These are phyloP conservation scores for Chytriomyces hyalinus DNA, from an alignment of 192 early-diverging fungal genomes.

Conservation along the genomic window DNA sequence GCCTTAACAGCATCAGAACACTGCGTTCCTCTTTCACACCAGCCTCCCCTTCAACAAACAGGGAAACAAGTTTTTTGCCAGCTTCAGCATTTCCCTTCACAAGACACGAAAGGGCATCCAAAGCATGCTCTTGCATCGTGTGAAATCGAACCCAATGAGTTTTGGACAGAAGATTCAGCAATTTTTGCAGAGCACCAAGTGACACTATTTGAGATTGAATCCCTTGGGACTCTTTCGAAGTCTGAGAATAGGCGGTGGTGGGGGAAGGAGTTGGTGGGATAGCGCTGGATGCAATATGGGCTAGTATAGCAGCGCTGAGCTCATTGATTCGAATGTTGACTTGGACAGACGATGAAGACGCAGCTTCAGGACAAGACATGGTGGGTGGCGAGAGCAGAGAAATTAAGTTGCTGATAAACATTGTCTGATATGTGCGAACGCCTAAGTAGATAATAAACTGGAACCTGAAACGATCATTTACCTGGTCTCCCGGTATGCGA, in stretches of 20 bases:
- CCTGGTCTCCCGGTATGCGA: constrained; percentile 24
- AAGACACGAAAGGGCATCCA: constrained; percentile 75
- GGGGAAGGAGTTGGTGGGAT: neutral
- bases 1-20: constrained; percentile 57
- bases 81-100: constrained; percentile 65
- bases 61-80: constrained; percentile 54
- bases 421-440: neutral
- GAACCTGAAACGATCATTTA: neutral
- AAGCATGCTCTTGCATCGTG: constrained; percentile 77
- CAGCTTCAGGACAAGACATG: neutral
- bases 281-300: neutral
- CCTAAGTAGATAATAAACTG: neutral
- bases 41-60: constrained; percentile 29
- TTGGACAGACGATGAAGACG: neutral
- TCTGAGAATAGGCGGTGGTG: constrained; percentile 61
- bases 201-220: constrained; percentile 65
- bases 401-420: constrained; percentile 11
- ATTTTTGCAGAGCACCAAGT: constrained; percentile 60
- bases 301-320: constrained; percentile 21
- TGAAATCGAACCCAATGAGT: constrained; percentile 46
- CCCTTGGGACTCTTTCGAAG: constrained; percentile 64
- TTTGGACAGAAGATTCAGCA: constrained; percentile 62
- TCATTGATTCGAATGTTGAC: neutral
- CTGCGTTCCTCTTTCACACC: constrained; percentile 38
- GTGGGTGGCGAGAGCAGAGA: neutral